These are phyloP conservation scores for Annulohypoxylon nitens DNA, from an alignment of 495 filamentous ascomycete species.

Conservation along the genomic window DNA sequence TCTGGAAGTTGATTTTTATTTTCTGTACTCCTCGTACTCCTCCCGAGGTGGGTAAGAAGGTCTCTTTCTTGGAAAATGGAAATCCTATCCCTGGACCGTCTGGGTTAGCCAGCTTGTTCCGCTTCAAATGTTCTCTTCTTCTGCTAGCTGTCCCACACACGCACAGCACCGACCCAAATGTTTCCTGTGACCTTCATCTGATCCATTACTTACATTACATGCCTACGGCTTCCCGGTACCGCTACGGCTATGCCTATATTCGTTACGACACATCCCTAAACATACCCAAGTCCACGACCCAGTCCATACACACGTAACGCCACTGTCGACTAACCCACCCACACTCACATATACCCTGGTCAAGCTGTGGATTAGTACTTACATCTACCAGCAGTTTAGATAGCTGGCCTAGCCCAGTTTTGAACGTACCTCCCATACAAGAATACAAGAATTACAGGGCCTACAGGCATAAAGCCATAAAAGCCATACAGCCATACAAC, in stretches of 20 bases:
- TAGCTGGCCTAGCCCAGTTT: conserved; percentile 42
- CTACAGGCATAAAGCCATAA: too few relatives aligned
- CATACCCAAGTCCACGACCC: neutral
- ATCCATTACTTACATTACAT: neutral
- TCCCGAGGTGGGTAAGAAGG: conserved; percentile 25
- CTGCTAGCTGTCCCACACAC: neutral
- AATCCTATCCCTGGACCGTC: neutral
- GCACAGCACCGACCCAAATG: conserved; percentile 10
- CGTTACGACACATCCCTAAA: neutral
- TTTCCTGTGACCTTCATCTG: conserved; percentile 3
- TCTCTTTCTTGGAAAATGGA: conserved; percentile 17
- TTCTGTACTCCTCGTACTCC: conserved; percentile 19
- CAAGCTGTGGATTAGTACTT: conserved; percentile 34
- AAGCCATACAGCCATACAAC: conserved; percentile 24
- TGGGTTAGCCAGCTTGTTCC: conserved; percentile 7
- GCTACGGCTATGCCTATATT: conserved; percentile 16
- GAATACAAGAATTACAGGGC: too few relatives aligned
- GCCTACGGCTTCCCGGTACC: neutral
- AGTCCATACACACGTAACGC: conserved; percentile 32
- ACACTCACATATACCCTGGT: conserved; percentile 33
- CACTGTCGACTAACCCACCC: conserved; percentile 34
- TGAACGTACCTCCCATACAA: conserved; percentile 35
- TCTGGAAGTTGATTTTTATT: conserved; percentile 21
- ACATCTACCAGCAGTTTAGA: conserved; percentile 37
- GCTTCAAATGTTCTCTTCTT: neutral